Conservation (phyloP, 2,329 filamentous ascomycete genomes). For the Aquanectria penicillioides region DNA sequence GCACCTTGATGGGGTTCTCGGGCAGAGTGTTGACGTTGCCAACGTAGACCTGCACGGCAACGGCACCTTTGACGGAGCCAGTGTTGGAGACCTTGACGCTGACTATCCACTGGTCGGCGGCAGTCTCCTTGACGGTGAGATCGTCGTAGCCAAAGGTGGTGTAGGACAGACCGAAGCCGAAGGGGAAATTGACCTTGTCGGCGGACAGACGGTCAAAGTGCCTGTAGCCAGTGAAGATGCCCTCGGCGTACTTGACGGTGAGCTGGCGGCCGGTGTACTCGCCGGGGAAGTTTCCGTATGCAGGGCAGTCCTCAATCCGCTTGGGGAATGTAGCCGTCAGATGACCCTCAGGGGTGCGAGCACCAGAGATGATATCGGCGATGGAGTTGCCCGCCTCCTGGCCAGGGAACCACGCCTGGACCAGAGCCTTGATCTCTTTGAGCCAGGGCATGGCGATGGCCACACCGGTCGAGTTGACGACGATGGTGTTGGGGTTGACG, state of each 20-base stretch:
- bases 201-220: constrained; percentile 65
- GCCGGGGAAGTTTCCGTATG: constrained; percentile 66
- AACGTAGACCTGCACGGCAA: constrained; percentile 66
- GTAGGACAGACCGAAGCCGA: constrained; percentile 23
- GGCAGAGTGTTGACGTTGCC: constrained; percentile 14
- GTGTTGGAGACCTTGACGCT: constrained; percentile 65
- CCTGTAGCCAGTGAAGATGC: constrained; percentile 73
- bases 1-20: constrained; percentile 34
- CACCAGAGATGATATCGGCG: constrained; percentile 71
- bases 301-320: constrained; percentile 67
- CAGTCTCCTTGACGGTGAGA: not conserved
- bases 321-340: constrained; percentile 68
- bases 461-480: constrained; percentile 71
- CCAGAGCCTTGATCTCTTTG: constrained; percentile 61
- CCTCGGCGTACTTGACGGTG: constrained; percentile 72
- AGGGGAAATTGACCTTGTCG: constrained; percentile 19
- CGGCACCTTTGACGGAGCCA: constrained; percentile 57
- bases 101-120: constrained; percentile 39
- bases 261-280: constrained; percentile 56
- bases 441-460: constrained; percentile 67
- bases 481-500: constrained; percentile 65
- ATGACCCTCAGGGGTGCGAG: constrained; percentile 64
- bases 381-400: constrained; percentile 75
- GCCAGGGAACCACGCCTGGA: constrained; percentile 73
- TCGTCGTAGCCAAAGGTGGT: constrained; percentile 43